These are phyloP conservation scores for Alternaria triticina DNA, from an alignment of 2,329 filamentous ascomycete genomes.

Conservation along the genomic window DNA sequence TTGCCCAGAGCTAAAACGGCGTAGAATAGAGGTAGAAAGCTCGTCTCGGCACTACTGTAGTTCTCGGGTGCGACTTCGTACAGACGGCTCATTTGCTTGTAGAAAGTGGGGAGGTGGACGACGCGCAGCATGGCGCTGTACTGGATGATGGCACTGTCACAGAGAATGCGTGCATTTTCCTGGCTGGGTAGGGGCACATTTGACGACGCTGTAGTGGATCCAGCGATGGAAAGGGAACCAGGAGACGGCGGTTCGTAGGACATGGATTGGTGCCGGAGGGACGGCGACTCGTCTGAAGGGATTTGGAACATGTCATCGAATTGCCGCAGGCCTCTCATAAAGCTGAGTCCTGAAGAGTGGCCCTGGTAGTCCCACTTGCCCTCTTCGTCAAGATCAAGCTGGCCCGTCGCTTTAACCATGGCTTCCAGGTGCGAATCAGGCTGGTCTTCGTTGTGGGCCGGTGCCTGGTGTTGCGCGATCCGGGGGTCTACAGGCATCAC, in stretches of 20 bases:
- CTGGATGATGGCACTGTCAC: slow-evolving; percentile 66
- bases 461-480: slow-evolving; percentile 25
- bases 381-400: slow-evolving; percentile 87
- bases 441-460: slow-evolving; percentile 38
- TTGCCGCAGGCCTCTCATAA: slow-evolving; percentile 85
- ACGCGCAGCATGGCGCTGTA: slow-evolving; percentile 71
- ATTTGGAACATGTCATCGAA: slow-evolving; percentile 78
- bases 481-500: slow-evolving; percentile 29
- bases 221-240: slow-evolving; percentile 68
- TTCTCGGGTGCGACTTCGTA: slow-evolving; percentile 69
- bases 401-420: slow-evolving; percentile 93
- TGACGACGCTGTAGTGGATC: slow-evolving; percentile 41
- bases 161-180: slow-evolving; percentile 62
- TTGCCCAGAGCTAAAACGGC: slow-evolving; percentile 56
- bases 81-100: slow-evolving; percentile 75
- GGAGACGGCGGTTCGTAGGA: slow-evolving; percentile 73
- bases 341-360: slow-evolving; percentile 88
- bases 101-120: slow-evolving; percentile 83
- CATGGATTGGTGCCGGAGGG: slow-evolving; percentile 61
- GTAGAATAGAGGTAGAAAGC: slow-evolving; percentile 57
- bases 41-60: slow-evolving; percentile 54
- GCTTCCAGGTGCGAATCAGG: slow-evolving; percentile 77
- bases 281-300: slow-evolving; percentile 63
- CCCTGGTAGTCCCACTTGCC: slow-evolving; percentile 96
- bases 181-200: slow-evolving; percentile 71